phyloP scores from a whole-genome alignment of 179 eudicot genomes.

The Vitellaria paradoxa region DNA sequence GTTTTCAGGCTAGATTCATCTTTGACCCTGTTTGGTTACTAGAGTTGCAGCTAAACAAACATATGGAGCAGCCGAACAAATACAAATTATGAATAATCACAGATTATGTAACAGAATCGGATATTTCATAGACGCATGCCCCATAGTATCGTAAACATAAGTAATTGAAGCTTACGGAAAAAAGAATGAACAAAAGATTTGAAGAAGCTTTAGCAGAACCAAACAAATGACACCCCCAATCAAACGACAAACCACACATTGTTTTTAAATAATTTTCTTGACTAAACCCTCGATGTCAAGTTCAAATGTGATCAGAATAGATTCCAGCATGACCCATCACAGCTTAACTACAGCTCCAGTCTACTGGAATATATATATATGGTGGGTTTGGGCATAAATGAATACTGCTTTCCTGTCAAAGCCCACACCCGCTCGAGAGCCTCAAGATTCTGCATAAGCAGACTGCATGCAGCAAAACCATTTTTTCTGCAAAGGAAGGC shows the following conservation, averaged over 20 bases:
- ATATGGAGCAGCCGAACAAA: no score
- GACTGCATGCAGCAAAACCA: conserved; percentile 41
- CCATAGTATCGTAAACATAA: neutral
- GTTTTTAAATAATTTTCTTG: conserved; percentile 3
- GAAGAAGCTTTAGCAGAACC: neutral
- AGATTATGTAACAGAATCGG: no score
- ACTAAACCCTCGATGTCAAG: conserved; percentile 9
- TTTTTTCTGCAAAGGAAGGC: conserved; percentile 29
- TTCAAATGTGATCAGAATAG: conserved; percentile 16
- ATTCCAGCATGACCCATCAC: conserved; percentile 29
- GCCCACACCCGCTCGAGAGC: conserved; percentile 1
- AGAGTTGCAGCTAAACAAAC: no score
- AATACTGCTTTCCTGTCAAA: neutral
- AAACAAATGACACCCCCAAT: conserved; percentile 2
- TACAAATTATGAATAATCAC: no score
- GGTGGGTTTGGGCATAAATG: conserved; percentile 1
- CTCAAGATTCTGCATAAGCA: conserved; percentile 27
- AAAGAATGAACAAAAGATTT: conserved; percentile 12
- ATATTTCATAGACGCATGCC: neutral
- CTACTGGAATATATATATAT: conserved; percentile 11
- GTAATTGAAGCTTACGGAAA: neutral
- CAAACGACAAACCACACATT: neutral
- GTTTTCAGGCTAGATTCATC: no score
- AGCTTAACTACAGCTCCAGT: conserved; percentile 24
- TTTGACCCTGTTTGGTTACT: no score